Percentiles rank a stretch among this genome's conserved stretches.
These are phyloP conservation scores for Metschnikowia lochheadii DNA, from an alignment of 805 yeast genomes.

Conservation along the genomic window DNA sequence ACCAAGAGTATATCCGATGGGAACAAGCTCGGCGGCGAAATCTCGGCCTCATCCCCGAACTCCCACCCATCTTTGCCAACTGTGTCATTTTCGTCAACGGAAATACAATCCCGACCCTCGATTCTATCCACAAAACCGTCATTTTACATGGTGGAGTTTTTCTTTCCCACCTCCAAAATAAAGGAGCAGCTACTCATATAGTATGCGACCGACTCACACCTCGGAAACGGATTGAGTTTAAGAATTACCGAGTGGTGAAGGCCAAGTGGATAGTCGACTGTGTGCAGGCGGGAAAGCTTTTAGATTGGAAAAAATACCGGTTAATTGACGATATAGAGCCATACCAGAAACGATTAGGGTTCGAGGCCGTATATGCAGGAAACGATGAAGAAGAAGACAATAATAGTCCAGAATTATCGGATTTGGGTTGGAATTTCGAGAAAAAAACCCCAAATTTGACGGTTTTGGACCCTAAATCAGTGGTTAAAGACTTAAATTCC, in stretches of 20 bases:
- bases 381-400: too few relatives aligned
- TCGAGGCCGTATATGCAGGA: constrained; percentile 4
- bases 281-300: constrained; percentile 41
- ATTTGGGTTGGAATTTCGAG: too few relatives aligned
- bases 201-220: constrained; percentile 78
- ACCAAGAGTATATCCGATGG: constrained; percentile 48
- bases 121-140: constrained; percentile 65
- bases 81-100: constrained; percentile 85
- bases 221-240: constrained; percentile 61
- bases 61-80: constrained; percentile 48
- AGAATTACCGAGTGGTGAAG: constrained; percentile 66
- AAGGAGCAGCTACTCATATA: constrained; percentile 78
- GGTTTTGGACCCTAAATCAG: too few relatives aligned
- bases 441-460: too few relatives aligned
- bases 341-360: constrained; percentile 46
- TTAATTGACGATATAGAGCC: constrained; percentile 48
- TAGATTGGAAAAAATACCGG: constrained; percentile 69
- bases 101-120: constrained; percentile 75
- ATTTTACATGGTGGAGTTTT: constrained; percentile 78
- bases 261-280: constrained; percentile 82
- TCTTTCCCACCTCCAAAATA: constrained; percentile 61
- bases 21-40: constrained; percentile 33
- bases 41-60: constrained; percentile 9
- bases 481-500: too few relatives aligned
- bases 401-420: too few relatives aligned